phyloP scores from a whole-genome alignment of 192 early-diverging fungal genomes.

The Piromyces finnis region DNA sequence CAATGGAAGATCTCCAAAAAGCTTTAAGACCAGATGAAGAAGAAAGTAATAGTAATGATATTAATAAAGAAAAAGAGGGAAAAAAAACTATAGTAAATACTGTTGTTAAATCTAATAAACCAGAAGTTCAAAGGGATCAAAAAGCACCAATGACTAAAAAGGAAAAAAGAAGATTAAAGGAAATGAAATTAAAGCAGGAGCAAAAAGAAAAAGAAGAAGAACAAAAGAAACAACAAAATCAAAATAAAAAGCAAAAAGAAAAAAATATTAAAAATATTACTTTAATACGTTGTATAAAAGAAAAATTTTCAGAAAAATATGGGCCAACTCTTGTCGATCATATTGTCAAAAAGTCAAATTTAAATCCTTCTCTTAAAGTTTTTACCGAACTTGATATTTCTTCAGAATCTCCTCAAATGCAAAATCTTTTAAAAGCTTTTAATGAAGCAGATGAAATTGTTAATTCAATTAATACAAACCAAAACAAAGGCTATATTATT shows the following conservation, averaged over 20 bases:
- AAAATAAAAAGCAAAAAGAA: not conserved
- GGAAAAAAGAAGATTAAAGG: slow-evolving; percentile 1
- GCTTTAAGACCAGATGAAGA: slow-evolving; percentile 10
- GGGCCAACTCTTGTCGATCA: slow-evolving; percentile 82
- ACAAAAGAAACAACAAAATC: not conserved
- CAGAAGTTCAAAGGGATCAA: not conserved
- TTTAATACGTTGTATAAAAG: not conserved
- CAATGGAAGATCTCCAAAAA: slow-evolving; percentile 22
- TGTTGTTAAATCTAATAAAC: not conserved
- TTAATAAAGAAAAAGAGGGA: not conserved
- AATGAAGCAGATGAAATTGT: slow-evolving; percentile 48
- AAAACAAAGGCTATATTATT: slow-evolving; percentile 45
- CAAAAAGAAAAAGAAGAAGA: slow-evolving; percentile 14
- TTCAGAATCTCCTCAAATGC: slow-evolving; percentile 30
- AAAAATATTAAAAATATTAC: not conserved
- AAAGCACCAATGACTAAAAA: not conserved
- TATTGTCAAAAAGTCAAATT: slow-evolving; percentile 39
- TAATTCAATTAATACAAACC: slow-evolving; percentile 20
- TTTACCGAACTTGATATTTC: slow-evolving; percentile 34
- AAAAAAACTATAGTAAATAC: not conserved
- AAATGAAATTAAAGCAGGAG: slow-evolving; percentile 6
- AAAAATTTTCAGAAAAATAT: slow-evolving; percentile 23
- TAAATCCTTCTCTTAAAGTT: slow-evolving; percentile 42
- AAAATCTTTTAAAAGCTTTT: slow-evolving; percentile 43
- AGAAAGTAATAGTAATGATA: not conserved